A percentile compares a stretch with the other conserved stretches of the same genome.
Conservation (phyloP, 2,329 filamentous ascomycete genomes). For the Xylogone sp. region DNA sequence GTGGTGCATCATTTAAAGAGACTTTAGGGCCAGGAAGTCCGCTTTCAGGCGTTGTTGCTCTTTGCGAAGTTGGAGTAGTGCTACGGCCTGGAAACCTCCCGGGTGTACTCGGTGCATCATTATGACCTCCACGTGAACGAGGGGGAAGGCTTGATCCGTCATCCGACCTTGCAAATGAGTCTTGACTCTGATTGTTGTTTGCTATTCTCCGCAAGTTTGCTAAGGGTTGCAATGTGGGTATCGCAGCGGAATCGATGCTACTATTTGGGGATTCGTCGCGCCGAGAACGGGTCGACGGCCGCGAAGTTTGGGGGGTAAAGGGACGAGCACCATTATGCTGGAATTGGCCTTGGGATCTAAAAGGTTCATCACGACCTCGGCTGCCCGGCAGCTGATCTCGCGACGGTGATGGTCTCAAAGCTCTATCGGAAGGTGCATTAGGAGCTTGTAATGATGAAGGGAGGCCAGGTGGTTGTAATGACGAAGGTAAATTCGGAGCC, state of each 20-base stretch:
- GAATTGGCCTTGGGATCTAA: slow-evolving; percentile 18
- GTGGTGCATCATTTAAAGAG: slow-evolving; percentile 18
- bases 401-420: slow-evolving; percentile 17
- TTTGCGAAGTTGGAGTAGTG: slow-evolving; percentile 24
- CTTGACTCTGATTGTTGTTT: slow-evolving; percentile 26
- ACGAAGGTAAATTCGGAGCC: slow-evolving; percentile 10
- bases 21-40: slow-evolving; percentile 17
- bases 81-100: slow-evolving; percentile 28
- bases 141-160: slow-evolving; percentile 23
- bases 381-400: slow-evolving; percentile 17
- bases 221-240: slow-evolving; percentile 15
- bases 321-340: slow-evolving; percentile 13
- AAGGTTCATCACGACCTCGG: slow-evolving; percentile 25
- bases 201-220: slow-evolving; percentile 21
- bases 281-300: slow-evolving; percentile 19
- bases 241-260: slow-evolving; percentile 18
- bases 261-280: slow-evolving; percentile 24
- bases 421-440: background rate
- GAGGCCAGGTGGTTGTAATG: slow-evolving; percentile 8
- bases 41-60: slow-evolving; percentile 23
- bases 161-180: slow-evolving; percentile 26
- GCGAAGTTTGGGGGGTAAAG: slow-evolving; percentile 19
- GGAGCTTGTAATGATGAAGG: slow-evolving; percentile 1
- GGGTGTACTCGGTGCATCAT: slow-evolving; percentile 20
- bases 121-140: slow-evolving; percentile 24